phyloP scores from a whole-genome alignment of 2,329 filamentous ascomycete genomes.

The Arthroderma uncinatum region DNA sequence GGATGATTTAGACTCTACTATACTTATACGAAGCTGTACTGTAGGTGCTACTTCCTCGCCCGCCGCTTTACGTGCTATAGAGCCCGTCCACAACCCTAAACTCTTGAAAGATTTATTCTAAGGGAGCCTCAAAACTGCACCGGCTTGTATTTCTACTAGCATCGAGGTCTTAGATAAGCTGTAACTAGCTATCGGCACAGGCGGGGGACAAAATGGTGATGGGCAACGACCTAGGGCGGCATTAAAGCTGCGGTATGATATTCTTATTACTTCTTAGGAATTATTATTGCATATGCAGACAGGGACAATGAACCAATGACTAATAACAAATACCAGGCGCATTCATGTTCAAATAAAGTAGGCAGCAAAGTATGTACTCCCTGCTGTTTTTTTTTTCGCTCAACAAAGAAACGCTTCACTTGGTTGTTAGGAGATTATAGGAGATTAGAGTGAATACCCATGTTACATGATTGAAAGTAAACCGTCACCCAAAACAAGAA shows the following conservation, averaged over 20 bases:
- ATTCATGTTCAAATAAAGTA: background rate
- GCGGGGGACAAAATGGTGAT: background rate
- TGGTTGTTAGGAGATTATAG: background rate
- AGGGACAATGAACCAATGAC: background rate
- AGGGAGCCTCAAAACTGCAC: background rate
- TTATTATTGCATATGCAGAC: no score
- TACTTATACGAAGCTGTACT: slow-evolving; percentile 4
- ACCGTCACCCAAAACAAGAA: slow-evolving; percentile 1
- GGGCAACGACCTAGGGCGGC: no score
- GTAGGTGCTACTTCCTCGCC: background rate
- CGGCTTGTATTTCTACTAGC: background rate
- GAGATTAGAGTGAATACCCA: slow-evolving; percentile 3
- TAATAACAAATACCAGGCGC: background rate
- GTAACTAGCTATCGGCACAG: background rate
- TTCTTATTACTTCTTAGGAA: no score
- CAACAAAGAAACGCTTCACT: background rate
- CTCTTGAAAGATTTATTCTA: background rate
- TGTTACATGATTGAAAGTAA: slow-evolving; percentile 1
- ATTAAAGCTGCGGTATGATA: no score
- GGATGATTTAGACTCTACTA: background rate
- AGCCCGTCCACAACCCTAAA: background rate
- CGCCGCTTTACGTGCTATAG: background rate
- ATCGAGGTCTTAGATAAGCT: background rate
- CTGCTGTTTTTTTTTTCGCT: background rate
- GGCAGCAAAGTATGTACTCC: background rate